These are phyloP conservation scores for Colletotrichum sp. DNA, from an alignment of 2,329 filamentous ascomycete species.

Conservation along the genomic window DNA sequence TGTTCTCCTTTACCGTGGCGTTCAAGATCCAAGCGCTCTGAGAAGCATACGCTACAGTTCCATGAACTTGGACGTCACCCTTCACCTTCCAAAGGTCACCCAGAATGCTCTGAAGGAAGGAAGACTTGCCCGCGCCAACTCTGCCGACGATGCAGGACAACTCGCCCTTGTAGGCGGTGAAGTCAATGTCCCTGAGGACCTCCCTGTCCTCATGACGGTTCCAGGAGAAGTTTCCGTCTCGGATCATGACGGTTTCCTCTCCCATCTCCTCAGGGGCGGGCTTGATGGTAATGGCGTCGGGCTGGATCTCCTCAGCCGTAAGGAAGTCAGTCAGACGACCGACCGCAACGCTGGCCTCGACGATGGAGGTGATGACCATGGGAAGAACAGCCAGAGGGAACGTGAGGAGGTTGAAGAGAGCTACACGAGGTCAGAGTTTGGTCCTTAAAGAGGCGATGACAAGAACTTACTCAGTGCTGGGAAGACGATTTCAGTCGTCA, in stretches of 20 bases:
- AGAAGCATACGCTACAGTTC: slow-evolving; percentile 87
- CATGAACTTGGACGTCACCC: slow-evolving; percentile 83
- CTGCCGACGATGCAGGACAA: slow-evolving; percentile 91
- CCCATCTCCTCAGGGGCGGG: slow-evolving; percentile 76
- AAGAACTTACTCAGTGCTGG: slow-evolving; percentile 64
- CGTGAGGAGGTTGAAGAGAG: slow-evolving; percentile 93
- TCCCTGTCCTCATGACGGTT: slow-evolving; percentile 78
- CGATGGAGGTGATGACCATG: slow-evolving; percentile 97
- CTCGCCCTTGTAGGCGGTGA: slow-evolving; percentile 89
- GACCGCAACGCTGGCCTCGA: slow-evolving; percentile 94
- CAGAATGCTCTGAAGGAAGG: slow-evolving; percentile 84
- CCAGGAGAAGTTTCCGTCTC: slow-evolving; percentile 92
- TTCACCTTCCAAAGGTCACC: slow-evolving; percentile 91
- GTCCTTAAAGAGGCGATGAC: too few species aligned
- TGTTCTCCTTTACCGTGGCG: slow-evolving; percentile 95
- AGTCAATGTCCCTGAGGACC: slow-evolving; percentile 83
- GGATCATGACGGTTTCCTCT: slow-evolving; percentile 85
- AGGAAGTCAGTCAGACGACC: slow-evolving; percentile 85
- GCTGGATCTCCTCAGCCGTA: slow-evolving; percentile 86
- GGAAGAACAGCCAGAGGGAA: slow-evolving; percentile 94
- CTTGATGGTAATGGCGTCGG: slow-evolving; percentile 76
- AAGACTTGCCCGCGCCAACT: slow-evolving; percentile 96
- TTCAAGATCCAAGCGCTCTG: slow-evolving; percentile 98
- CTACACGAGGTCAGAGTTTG: slow-evolving; percentile 36
- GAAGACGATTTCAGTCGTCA: slow-evolving; percentile 96